Evolutionary conservation across 2,329 filamentous ascomycete species (phyloP).

Genomic region (Colletotrichum aenigma): DNA sequence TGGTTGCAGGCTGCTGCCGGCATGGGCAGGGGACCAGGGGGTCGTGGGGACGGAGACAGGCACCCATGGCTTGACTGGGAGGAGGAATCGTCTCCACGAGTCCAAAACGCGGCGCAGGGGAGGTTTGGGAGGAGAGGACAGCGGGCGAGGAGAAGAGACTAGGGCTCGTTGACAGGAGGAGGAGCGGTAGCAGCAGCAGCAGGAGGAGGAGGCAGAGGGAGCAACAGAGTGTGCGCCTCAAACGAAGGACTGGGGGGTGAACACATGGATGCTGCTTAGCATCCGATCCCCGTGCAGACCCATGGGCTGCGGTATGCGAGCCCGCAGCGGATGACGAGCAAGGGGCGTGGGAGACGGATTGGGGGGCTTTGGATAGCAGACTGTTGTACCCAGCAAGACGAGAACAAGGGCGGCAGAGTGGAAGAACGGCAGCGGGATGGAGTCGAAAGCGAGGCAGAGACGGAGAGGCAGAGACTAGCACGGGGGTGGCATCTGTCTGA

Average conservation of each 20-base stretch:
- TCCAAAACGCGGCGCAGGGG: slow-evolving; percentile 44
- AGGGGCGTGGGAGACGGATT: neutral
- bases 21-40: slow-evolving; percentile 12
- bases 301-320: neutral
- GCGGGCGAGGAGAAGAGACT: slow-evolving; percentile 28
- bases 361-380: neutral
- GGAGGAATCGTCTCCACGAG: slow-evolving; percentile 38
- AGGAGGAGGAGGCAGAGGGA: neutral
- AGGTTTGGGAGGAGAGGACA: slow-evolving; percentile 9
- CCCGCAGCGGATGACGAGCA: neutral
- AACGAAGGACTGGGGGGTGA: neutral
- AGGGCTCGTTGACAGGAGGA: slow-evolving; percentile 28
- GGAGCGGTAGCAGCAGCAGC: neutral
- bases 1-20: slow-evolving; percentile 26
- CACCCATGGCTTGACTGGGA: slow-evolving; percentile 19
- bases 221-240: slow-evolving; percentile 3
- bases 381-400: neutral
- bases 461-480: neutral
- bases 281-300: slow-evolving; percentile 9
- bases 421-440: neutral
- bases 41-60: slow-evolving; percentile 24
- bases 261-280: slow-evolving; percentile 1
- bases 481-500: neutral
- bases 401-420: neutral
- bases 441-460: neutral